Percentiles rank a stretch among this genome's conserved stretches.
Evolutionary conservation across 129 eudicot genomes (phyloP).

Genomic region (Lactuca sativa): DNA sequence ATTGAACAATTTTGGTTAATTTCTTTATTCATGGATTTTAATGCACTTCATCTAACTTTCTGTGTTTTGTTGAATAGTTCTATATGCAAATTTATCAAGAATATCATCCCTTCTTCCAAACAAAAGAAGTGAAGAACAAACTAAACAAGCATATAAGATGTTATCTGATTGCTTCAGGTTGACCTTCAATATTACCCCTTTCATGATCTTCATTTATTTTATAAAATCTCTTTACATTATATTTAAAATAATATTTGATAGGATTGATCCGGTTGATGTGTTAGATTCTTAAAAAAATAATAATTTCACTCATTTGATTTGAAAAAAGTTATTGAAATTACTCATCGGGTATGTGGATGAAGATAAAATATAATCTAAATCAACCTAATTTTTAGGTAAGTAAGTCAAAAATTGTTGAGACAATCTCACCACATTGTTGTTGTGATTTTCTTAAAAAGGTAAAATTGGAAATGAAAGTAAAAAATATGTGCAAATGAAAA

Average conservation of each 20-base stretch:
- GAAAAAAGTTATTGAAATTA: too few relatives aligned
- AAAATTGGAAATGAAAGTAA: too few relatives aligned
- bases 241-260: background rate
- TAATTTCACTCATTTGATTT: too few relatives aligned
- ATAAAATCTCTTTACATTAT: background rate
- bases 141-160: constrained; percentile 76
- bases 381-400: too few relatives aligned
- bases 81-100: constrained; percentile 66
- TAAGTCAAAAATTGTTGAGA: too few relatives aligned
- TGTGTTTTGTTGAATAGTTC: constrained; percentile 48
- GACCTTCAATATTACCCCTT: background rate
- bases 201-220: background rate
- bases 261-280: too few relatives aligned
- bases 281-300: too few relatives aligned
- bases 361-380: too few relatives aligned
- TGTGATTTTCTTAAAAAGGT: too few relatives aligned
- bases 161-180: constrained; percentile 90
- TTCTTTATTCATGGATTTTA: constrained; percentile 32
- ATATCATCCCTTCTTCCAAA: constrained; percentile 79
- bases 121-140: constrained; percentile 74
- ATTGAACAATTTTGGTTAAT: constrained; percentile 42
- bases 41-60: background rate
- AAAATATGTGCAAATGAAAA: too few relatives aligned
- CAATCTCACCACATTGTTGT: too few relatives aligned
- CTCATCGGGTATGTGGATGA: too few relatives aligned